These are phyloP conservation scores for Monilinia polystroma DNA, from an alignment of 2,329 filamentous ascomycete genomes.

Conservation along the genomic window DNA sequence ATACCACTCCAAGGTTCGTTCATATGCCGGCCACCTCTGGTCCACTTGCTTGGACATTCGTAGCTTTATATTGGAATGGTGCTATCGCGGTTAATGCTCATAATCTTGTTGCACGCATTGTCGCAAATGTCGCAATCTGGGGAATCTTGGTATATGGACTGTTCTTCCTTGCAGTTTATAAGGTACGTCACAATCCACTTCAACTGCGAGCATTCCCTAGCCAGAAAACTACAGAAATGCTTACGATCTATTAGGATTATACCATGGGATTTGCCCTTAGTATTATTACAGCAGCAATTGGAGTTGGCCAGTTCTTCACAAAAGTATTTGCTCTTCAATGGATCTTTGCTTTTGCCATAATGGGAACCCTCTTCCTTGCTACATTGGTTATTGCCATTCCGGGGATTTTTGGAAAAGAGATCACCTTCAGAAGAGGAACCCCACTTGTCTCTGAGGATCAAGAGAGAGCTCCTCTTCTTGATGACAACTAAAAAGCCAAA, in stretches of 20 bases:
- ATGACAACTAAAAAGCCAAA: conserved; percentile 47
- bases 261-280: conserved; percentile 79
- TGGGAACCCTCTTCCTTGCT: conserved; percentile 68
- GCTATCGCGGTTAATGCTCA: conserved; percentile 74
- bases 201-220: neutral
- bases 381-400: conserved; percentile 66
- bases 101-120: conserved; percentile 67
- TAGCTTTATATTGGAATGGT: conserved; percentile 86
- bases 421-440: conserved; percentile 49
- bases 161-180: conserved; percentile 73
- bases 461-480: conserved; percentile 61
- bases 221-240: neutral
- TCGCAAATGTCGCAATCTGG: conserved; percentile 89
- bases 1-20: conserved; percentile 68
- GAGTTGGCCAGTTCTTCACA: conserved; percentile 71
- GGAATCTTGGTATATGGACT: conserved; percentile 72
- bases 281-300: conserved; percentile 70
- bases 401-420: conserved; percentile 58
- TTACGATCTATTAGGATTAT: conserved; percentile 52
- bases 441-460: conserved; percentile 48
- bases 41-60: conserved; percentile 82
- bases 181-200: conserved; percentile 48
- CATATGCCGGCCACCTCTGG: conserved; percentile 74
- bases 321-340: conserved; percentile 80
- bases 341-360: conserved; percentile 88